These are phyloP conservation scores for Phytophthora fragariae DNA, from an alignment of 352 stramenopile genomes.

Conservation along the genomic window DNA sequence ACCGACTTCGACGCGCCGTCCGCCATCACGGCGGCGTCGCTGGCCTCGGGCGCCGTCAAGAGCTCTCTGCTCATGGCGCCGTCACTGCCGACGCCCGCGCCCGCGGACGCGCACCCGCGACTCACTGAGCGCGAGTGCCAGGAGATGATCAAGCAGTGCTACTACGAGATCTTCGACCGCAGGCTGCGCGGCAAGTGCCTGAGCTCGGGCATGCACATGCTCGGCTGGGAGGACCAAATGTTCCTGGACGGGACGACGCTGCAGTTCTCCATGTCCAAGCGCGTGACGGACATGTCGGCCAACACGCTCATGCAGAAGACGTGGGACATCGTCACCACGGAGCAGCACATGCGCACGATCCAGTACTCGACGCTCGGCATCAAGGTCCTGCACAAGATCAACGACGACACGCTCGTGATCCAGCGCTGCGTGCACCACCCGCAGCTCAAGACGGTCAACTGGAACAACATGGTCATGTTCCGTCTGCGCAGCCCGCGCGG, in stretches of 20 bases:
- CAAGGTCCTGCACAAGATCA: constrained; percentile 58
- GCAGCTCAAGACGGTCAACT: constrained; percentile 56
- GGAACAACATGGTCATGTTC: constrained; percentile 67
- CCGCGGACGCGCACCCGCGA: constrained; percentile 6
- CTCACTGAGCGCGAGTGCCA: constrained; percentile 46
- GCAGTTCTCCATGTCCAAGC: constrained; percentile 55
- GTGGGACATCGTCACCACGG: constrained; percentile 61
- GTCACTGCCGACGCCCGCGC: constrained; percentile 17
- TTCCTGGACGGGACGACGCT: constrained; percentile 58
- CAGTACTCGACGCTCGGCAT: constrained; percentile 59
- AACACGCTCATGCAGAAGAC: constrained; percentile 55
- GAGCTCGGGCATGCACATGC: constrained; percentile 52
- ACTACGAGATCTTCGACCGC: constrained; percentile 56
- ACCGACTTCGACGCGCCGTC: constrained; percentile 38
- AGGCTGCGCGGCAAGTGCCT: constrained; percentile 48
- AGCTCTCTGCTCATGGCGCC: constrained; percentile 31
- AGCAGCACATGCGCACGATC: constrained; percentile 61
- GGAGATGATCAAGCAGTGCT: constrained; percentile 61
- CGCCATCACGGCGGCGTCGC: constrained; percentile 19
- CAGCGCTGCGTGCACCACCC: constrained; percentile 60
- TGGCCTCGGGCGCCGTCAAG: constrained; percentile 15
- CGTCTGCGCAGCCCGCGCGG: constrained; percentile 46
- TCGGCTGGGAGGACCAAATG: constrained; percentile 61
- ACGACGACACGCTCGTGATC: constrained; percentile 53
- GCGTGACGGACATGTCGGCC: constrained; percentile 34